Evolutionary conservation across 2,329 filamentous ascomycete genomes (phyloP).

Genomic region (Botrytis byssoidea): DNA sequence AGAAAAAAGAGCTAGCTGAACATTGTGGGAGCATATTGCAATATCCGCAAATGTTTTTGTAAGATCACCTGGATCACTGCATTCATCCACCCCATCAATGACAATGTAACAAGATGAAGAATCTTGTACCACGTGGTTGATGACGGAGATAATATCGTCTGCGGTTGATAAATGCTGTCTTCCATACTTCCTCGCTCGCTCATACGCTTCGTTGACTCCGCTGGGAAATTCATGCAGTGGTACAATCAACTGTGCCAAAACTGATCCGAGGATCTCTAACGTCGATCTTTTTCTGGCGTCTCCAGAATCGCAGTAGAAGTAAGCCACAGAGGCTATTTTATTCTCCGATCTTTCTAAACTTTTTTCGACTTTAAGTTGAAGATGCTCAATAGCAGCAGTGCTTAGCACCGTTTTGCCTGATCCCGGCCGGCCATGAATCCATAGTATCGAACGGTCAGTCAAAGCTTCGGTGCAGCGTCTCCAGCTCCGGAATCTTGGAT

Average conservation of each 20-base stretch:
- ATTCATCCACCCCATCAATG: constrained; percentile 19
- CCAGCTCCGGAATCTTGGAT: not conserved
- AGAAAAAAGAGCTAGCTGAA: constrained; percentile 4
- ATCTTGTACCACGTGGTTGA: not conserved
- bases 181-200: constrained; percentile 15
- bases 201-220: constrained; percentile 4
- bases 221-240: not conserved
- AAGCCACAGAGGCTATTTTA: not conserved
- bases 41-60: not conserved
- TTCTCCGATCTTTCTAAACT: not conserved
- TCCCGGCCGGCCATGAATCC: constrained; percentile 14
- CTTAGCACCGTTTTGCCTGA: constrained; percentile 16
- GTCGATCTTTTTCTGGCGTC: constrained; percentile 4
- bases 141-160: not conserved
- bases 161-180: constrained; percentile 16
- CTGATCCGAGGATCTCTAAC: constrained; percentile 10
- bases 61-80: not conserved
- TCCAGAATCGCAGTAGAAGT: constrained; percentile 15
- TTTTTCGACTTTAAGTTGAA: not conserved
- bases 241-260: constrained; percentile 16
- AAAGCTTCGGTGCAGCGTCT: not conserved
- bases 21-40: not conserved
- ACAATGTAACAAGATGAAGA: not conserved
- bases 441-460: not conserved
- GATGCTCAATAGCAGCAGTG: constrained; percentile 5